phyloP scores from a whole-genome alignment of 2,329 filamentous ascomycete species.

The Verticillium dahliae region DNA sequence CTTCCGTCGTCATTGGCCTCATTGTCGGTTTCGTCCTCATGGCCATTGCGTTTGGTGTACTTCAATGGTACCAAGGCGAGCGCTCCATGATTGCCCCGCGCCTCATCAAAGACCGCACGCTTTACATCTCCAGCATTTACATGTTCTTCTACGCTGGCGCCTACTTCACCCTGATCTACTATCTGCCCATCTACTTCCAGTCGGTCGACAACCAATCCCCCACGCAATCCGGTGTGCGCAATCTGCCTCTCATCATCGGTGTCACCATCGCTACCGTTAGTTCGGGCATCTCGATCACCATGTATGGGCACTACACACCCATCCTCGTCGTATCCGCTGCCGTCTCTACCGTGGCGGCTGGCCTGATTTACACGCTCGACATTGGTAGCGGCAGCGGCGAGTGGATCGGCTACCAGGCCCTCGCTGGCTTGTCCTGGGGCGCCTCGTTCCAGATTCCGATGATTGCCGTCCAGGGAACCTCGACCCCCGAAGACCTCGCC shows the following conservation, averaged over 20 bases:
- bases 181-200: slow-evolving; percentile 39
- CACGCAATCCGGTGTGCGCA: slow-evolving; percentile 31
- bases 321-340: slow-evolving; percentile 30
- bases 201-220: slow-evolving; percentile 32
- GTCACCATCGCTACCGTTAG: slow-evolving; percentile 26
- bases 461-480: slow-evolving; percentile 37
- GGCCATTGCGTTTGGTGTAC: slow-evolving; percentile 22
- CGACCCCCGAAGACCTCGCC: slow-evolving; percentile 33
- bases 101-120: slow-evolving; percentile 30
- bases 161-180: slow-evolving; percentile 24
- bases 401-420: slow-evolving; percentile 38
- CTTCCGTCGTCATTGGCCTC: not conserved
- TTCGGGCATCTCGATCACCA: slow-evolving; percentile 26
- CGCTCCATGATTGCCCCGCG: slow-evolving; percentile 35
- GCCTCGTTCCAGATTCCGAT: slow-evolving; percentile 36
- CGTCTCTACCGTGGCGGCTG: slow-evolving; percentile 28
- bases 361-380: slow-evolving; percentile 34
- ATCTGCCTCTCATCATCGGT: slow-evolving; percentile 30
- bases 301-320: slow-evolving; percentile 36
- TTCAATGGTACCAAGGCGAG: slow-evolving; percentile 33
- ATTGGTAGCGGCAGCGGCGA: slow-evolving; percentile 21
- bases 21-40: not conserved
- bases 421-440: slow-evolving; percentile 35
- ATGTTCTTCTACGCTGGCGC: slow-evolving; percentile 30
- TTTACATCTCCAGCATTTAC: slow-evolving; percentile 26